Conservation (phyloP, 176 grass and related monocot genomes). For the Guadua angustifolia region DNA sequence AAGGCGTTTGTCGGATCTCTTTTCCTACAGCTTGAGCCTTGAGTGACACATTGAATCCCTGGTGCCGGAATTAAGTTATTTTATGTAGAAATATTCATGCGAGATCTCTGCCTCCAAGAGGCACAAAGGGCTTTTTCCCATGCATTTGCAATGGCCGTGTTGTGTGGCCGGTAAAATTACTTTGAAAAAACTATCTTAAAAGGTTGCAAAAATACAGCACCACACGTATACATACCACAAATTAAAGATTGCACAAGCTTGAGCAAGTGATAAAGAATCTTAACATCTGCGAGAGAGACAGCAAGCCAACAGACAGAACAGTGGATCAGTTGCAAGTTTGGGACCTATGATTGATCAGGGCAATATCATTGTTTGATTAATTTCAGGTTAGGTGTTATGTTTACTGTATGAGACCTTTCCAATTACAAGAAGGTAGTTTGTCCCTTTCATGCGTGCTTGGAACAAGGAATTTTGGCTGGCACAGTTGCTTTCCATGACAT, state of each 20-base stretch:
- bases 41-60: too few relatives aligned
- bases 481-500: neutral
- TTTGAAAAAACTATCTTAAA: too few relatives aligned
- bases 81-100: too few relatives aligned
- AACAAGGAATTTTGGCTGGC: neutral
- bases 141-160: too few relatives aligned
- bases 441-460: neutral
- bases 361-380: neutral
- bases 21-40: too few relatives aligned
- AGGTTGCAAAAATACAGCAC: neutral
- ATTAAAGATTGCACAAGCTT: neutral
- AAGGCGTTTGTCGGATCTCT: too few relatives aligned
- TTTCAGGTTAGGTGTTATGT: conserved; percentile 7
- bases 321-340: conserved; percentile 9
- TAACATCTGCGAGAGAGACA: neutral
- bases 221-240: neutral
- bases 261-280: neutral
- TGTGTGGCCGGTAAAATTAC: too few relatives aligned
- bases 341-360: neutral
- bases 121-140: too few relatives aligned
- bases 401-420: conserved; percentile 4
- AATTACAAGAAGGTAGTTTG: neutral
- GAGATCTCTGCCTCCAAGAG: too few relatives aligned
- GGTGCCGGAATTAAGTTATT: too few relatives aligned
- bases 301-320: conserved; percentile 26